Percentiles rank a stretch among this genome's conserved stretches.
phyloP scores from a whole-genome alignment of 2,329 filamentous ascomycete species.

The Colletotrichum sp. region DNA sequence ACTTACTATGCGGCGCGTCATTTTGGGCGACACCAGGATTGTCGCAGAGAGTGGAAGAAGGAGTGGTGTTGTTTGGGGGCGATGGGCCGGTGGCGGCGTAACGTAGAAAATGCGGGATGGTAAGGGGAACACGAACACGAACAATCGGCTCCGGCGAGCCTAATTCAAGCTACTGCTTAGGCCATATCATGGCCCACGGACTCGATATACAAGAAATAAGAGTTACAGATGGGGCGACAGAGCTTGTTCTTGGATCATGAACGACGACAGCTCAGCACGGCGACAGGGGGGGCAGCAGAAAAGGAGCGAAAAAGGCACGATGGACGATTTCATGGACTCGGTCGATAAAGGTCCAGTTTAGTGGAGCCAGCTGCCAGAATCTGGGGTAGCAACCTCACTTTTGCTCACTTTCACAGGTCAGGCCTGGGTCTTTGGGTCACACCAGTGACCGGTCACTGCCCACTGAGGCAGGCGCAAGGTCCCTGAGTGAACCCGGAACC shows the following conservation, averaged over 20 bases:
- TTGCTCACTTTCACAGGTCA: neutral
- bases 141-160: conserved; percentile 18
- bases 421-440: neutral
- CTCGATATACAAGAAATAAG: neutral
- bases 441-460: neutral
- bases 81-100: neutral
- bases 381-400: conserved; percentile 13
- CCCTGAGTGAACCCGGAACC: neutral
- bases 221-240: neutral
- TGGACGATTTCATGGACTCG: neutral
- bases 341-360: conserved; percentile 2
- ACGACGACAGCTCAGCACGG: neutral
- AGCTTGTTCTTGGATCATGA: conserved; percentile 8
- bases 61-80: neutral
- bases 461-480: neutral
- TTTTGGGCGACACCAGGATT: conserved; percentile 12
- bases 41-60: neutral
- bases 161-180: conserved; percentile 12
- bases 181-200: conserved; percentile 18
- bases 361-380: conserved; percentile 12
- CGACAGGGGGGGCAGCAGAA: conserved; percentile 2
- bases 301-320: conserved; percentile 10
- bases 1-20: conserved; percentile 26
- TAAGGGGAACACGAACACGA: conserved; percentile 1
- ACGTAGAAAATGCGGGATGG: neutral